Evolutionary conservation across 208 protist genomes (phyloP).

Genomic region (Trypanosoma scelopori): DNA sequence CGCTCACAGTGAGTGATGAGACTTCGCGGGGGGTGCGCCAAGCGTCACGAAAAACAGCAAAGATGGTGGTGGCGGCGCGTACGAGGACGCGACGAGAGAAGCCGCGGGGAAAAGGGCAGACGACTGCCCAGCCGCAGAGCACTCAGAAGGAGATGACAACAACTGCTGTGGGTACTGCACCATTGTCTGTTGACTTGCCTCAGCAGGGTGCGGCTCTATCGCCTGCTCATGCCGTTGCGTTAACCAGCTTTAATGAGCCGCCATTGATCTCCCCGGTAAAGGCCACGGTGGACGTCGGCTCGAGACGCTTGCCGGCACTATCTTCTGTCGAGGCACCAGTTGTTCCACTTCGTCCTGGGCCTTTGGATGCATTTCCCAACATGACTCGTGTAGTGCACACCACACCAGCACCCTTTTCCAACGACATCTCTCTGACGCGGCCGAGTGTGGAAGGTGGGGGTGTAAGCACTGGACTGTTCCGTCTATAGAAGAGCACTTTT

Average conservation of each 20-base stretch:
- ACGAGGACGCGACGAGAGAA: background rate
- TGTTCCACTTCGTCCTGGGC: constrained; percentile 5
- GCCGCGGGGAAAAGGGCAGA: background rate
- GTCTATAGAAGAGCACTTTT: constrained; percentile 11
- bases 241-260: constrained; percentile 23
- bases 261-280: constrained; percentile 13
- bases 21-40: background rate
- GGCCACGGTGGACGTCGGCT: background rate
- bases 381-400: background rate
- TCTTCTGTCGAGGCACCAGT: constrained; percentile 22
- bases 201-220: background rate
- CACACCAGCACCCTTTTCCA: constrained; percentile 7
- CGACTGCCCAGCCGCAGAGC: background rate
- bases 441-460: background rate
- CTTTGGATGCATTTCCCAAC: constrained; percentile 11
- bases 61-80: too few relatives aligned
- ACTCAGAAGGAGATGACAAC: background rate
- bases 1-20: background rate
- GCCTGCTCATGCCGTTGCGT: constrained; percentile 5
- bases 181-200: background rate
- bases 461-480: constrained; percentile 16
- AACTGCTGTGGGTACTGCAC: background rate
- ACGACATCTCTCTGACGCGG: background rate
- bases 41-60: background rate
- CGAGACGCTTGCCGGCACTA: background rate